Conservation (phyloP, 768 basidiomycete species). For the Sporobolomyces roseus region DNA sequence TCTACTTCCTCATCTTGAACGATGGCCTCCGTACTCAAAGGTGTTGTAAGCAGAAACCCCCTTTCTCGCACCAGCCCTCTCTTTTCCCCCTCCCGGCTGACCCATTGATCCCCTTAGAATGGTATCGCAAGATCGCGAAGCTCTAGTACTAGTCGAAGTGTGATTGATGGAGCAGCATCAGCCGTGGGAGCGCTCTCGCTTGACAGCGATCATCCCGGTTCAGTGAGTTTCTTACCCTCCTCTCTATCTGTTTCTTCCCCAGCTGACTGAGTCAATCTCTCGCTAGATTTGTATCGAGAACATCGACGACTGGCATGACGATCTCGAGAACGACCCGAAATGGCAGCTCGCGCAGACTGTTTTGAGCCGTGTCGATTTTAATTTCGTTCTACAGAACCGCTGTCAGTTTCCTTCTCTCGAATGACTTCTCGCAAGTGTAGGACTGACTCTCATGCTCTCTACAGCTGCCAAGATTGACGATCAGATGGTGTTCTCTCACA, state of each 20-base stretch:
- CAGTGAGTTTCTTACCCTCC: neutral
- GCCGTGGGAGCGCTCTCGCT: neutral
- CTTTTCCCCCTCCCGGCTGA: too few species aligned
- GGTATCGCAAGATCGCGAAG: neutral
- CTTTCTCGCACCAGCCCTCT: too few species aligned
- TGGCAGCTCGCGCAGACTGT: conserved; percentile 24
- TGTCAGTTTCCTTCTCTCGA: neutral
- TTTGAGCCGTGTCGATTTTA: conserved; percentile 7
- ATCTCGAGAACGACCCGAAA: conserved; percentile 14
- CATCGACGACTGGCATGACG: conserved; percentile 31
- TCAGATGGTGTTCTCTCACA: conserved; percentile 28
- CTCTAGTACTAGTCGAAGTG: neutral
- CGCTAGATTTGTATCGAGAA: conserved; percentile 10
- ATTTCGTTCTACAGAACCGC: conserved; percentile 8
- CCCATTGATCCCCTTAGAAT: too few species aligned
- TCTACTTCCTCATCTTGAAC: too few species aligned
- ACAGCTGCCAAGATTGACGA: conserved; percentile 18
- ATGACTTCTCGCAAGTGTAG: neutral
- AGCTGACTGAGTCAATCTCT: too few species aligned
- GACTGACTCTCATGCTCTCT: neutral
- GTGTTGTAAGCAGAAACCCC: too few species aligned
- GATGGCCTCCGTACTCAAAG: too few species aligned
- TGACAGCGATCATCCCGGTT: neutral
- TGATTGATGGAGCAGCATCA: neutral
- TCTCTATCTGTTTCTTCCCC: neutral